These are phyloP conservation scores for Trichophyton mentagrophytes DNA, from an alignment of 2,329 filamentous ascomycete species.

Conservation along the genomic window DNA sequence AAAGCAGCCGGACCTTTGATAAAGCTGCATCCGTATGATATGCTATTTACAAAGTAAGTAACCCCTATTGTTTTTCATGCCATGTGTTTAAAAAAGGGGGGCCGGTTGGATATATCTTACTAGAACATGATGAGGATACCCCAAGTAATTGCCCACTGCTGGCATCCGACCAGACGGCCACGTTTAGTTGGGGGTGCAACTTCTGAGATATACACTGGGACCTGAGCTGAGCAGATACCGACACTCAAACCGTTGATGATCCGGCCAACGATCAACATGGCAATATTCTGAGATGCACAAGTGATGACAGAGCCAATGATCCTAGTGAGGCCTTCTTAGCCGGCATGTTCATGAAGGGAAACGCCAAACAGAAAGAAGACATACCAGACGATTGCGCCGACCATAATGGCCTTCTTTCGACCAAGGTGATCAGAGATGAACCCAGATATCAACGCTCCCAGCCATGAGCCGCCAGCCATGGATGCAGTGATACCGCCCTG, in stretches of 20 bases:
- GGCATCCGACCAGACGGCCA: slow-evolving; percentile 30
- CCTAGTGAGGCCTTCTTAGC: slow-evolving; percentile 19
- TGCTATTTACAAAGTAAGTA: slow-evolving; percentile 18
- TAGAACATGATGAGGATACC: slow-evolving; percentile 49
- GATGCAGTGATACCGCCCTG: slow-evolving; percentile 51
- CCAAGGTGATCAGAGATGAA: slow-evolving; percentile 26
- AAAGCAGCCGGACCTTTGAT: slow-evolving; percentile 45
- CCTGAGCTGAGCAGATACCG: slow-evolving; percentile 31
- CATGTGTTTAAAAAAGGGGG: not conserved
- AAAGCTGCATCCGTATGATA: slow-evolving; percentile 49
- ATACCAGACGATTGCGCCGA: slow-evolving; percentile 41
- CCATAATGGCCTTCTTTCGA: slow-evolving; percentile 38
- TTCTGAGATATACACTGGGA: slow-evolving; percentile 30
- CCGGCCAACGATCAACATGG: slow-evolving; percentile 39
- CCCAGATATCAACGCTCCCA: slow-evolving; percentile 42
- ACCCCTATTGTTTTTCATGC: no score
- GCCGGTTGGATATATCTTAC: slow-evolving; percentile 20
- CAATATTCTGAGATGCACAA: slow-evolving; percentile 51
- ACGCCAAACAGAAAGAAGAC: slow-evolving; percentile 9
- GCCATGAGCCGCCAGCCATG: slow-evolving; percentile 59
- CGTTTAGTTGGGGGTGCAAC: slow-evolving; percentile 32
- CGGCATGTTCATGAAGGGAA: not conserved
- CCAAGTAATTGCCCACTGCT: slow-evolving; percentile 33
- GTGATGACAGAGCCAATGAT: slow-evolving; percentile 48
- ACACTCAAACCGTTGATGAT: slow-evolving; percentile 33